A percentile compares a stretch with the other conserved stretches of the same genome.
Conservation (phyloP, 495 filamentous ascomycete genomes). For the Bathelium albidoporum region DNA sequence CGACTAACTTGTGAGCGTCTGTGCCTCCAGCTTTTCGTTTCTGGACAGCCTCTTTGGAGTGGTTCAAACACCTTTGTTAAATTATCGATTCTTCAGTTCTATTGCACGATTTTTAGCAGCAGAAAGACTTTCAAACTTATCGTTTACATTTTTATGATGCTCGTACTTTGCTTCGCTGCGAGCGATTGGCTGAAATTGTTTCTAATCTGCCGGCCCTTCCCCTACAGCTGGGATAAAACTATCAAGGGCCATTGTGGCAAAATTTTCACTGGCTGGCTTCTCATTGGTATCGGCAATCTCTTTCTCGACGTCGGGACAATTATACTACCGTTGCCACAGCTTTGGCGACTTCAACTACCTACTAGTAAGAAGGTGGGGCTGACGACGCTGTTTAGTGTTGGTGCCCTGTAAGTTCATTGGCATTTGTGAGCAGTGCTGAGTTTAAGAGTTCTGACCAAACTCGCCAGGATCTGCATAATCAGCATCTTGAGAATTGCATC, state of each 20-base stretch:
- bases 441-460: background rate
- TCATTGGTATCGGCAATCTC: background rate
- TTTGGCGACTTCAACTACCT: background rate
- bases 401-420: background rate
- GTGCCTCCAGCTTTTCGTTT: background rate
- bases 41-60: background rate
- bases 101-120: background rate
- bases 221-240: background rate
- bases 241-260: background rate
- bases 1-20: background rate
- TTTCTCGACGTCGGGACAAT: background rate
- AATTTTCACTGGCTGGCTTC: background rate
- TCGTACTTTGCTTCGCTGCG: background rate
- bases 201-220: background rate
- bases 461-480: background rate
- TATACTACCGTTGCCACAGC: background rate
- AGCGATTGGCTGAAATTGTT: background rate
- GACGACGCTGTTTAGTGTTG: background rate
- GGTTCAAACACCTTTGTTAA: background rate
- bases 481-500: background rate
- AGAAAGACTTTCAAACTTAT: background rate
- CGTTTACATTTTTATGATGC: background rate
- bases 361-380: background rate
- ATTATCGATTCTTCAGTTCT: background rate
- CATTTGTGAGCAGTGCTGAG: background rate